A percentile compares a stretch with the other conserved stretches of the same genome.
phyloP scores from a whole-genome alignment of 2,329 filamentous ascomycete species.

The Paramyrothecium roridum region DNA sequence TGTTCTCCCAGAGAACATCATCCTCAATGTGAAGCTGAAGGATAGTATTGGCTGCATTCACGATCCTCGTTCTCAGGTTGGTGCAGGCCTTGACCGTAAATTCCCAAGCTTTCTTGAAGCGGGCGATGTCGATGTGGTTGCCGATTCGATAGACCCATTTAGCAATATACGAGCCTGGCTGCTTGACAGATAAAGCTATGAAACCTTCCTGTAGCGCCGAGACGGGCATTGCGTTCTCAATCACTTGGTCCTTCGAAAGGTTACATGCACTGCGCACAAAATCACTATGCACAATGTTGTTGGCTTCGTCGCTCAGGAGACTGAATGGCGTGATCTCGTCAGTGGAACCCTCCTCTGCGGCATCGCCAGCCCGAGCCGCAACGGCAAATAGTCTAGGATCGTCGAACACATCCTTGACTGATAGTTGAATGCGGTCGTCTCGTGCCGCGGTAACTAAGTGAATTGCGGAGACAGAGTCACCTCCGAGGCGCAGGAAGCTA shows the following conservation, averaged over 20 bases:
- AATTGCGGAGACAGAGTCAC: slow-evolving; percentile 13
- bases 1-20: neutral
- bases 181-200: slow-evolving; percentile 26
- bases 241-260: slow-evolving; percentile 24
- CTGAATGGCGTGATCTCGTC: too few species aligned
- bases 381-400: slow-evolving; percentile 7
- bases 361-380: slow-evolving; percentile 4
- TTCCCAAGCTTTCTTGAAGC: neutral
- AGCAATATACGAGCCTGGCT: slow-evolving; percentile 29
- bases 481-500: slow-evolving; percentile 9
- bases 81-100: slow-evolving; percentile 8
- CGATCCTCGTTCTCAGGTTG: slow-evolving; percentile 3
- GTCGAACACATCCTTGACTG: slow-evolving; percentile 8
- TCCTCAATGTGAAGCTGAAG: neutral
- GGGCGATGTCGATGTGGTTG: slow-evolving; percentile 8
- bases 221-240: slow-evolving; percentile 34
- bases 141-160: slow-evolving; percentile 12
- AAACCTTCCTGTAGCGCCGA: slow-evolving; percentile 27
- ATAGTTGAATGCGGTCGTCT: neutral
- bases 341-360: neutral
- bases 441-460: slow-evolving; percentile 5
- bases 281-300: neutral
- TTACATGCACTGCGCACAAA: slow-evolving; percentile 6
- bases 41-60: neutral
- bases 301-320: neutral